These are phyloP conservation scores for Exophiala calicioides DNA, from an alignment of 2,329 filamentous ascomycete species.

Conservation along the genomic window DNA sequence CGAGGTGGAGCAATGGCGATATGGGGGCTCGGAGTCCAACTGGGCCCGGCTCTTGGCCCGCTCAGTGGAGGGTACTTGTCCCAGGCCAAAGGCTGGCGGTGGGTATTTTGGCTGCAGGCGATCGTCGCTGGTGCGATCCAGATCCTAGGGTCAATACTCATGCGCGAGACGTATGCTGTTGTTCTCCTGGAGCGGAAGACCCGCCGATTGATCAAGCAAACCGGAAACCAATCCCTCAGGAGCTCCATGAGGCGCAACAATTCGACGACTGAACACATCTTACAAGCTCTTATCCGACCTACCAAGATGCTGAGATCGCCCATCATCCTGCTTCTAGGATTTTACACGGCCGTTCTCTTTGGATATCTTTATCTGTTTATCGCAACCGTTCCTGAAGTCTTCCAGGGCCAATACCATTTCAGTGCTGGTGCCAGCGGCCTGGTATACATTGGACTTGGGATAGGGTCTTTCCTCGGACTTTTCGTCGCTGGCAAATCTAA, in stretches of 20 bases:
- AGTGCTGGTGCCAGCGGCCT: slow-evolving; percentile 55
- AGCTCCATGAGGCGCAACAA: background rate
- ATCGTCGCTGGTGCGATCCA: slow-evolving; percentile 63
- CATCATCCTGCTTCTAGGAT: slow-evolving; percentile 52
- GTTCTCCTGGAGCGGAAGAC: slow-evolving; percentile 60
- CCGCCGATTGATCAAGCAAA: slow-evolving; percentile 39
- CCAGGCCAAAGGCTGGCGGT: slow-evolving; percentile 36
- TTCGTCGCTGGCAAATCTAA: slow-evolving; percentile 47
- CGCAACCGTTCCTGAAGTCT: slow-evolving; percentile 61
- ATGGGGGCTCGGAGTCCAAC: slow-evolving; percentile 26
- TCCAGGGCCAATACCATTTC: slow-evolving; percentile 59
- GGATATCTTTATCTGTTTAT: slow-evolving; percentile 62
- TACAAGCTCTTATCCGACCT: slow-evolving; percentile 50
- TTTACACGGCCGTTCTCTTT: slow-evolving; percentile 57
- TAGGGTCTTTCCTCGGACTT: slow-evolving; percentile 59
- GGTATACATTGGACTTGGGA: slow-evolving; percentile 60
- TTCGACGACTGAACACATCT: too few species aligned
- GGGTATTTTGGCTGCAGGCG: slow-evolving; percentile 57
- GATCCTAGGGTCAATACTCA: slow-evolving; percentile 55
- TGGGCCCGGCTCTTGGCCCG: slow-evolving; percentile 53
- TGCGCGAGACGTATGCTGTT: slow-evolving; percentile 63
- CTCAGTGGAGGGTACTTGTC: slow-evolving; percentile 63
- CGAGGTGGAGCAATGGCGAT: slow-evolving; percentile 29
- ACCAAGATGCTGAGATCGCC: slow-evolving; percentile 59
- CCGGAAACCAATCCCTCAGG: slow-evolving; percentile 35